phyloP scores from a whole-genome alignment of 306 rosid genomes.

The Sechiopsis laciniata region DNA sequence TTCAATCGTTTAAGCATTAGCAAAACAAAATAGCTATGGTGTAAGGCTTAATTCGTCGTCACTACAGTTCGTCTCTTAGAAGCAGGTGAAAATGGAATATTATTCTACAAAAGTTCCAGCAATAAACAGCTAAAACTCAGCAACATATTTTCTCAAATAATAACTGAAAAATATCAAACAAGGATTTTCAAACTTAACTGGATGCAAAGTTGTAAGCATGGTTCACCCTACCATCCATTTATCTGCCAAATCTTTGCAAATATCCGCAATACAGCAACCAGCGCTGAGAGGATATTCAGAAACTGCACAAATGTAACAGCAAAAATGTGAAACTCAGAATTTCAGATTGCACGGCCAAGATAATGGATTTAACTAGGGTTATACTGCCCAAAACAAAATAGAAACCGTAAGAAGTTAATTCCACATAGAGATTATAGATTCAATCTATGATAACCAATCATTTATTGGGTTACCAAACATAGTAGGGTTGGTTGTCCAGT shows the following conservation, averaged over 20 bases:
- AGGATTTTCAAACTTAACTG: background rate
- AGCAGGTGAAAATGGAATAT: background rate
- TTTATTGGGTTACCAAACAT: too few species aligned
- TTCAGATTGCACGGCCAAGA: background rate
- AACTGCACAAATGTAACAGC: slow-evolving; percentile 1
- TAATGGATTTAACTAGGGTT: background rate
- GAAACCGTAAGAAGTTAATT: too few species aligned
- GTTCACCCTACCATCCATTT: slow-evolving; percentile 10
- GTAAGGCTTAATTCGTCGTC: background rate
- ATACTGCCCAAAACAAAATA: too few species aligned
- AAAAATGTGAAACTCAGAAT: background rate
- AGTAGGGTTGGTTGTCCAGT: too few species aligned
- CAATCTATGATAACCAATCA: too few species aligned
- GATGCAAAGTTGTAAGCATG: background rate
- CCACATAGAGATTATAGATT: too few species aligned
- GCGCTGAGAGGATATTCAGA: slow-evolving; percentile 23
- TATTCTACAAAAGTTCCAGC: background rate
- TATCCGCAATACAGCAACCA: slow-evolving; percentile 22
- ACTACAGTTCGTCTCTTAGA: background rate
- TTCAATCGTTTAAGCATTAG: background rate
- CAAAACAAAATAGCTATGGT: background rate
- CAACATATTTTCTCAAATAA: slow-evolving; percentile 2
- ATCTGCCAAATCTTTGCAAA: slow-evolving; percentile 19
- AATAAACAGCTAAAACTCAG: background rate
- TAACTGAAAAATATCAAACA: background rate